A percentile compares a stretch with the other conserved stretches of the same genome.
Conservation (phyloP, 805 yeast species). For the Hanseniaspora occidentalis region DNA sequence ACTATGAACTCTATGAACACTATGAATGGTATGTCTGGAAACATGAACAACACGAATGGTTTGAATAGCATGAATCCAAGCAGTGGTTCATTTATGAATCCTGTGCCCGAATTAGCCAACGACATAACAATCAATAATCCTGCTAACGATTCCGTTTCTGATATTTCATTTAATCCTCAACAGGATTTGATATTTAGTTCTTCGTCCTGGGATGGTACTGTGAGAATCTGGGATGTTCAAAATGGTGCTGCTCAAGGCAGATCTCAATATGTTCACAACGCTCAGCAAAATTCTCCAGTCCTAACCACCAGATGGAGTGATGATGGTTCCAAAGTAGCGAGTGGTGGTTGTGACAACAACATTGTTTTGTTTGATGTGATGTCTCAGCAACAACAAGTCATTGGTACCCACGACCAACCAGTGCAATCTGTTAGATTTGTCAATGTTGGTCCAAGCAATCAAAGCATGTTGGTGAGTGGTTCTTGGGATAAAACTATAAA, state of each 20-base stretch:
- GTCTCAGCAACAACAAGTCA: constrained; percentile 68
- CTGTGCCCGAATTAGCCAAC: constrained; percentile 32
- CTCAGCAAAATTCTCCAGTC: constrained; percentile 39
- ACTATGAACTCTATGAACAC: not conserved
- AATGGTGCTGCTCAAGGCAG: constrained; percentile 77
- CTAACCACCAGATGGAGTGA: constrained; percentile 66
- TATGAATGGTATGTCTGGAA: too few relatives aligned
- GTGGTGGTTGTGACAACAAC: constrained; percentile 86
- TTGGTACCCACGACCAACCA: constrained; percentile 78
- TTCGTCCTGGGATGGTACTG: constrained; percentile 92
- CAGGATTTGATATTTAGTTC: constrained; percentile 67
- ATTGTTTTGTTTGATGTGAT: constrained; percentile 75
- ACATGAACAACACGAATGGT: too few relatives aligned
- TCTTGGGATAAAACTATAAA: constrained; percentile 93
- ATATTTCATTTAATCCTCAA: constrained; percentile 73
- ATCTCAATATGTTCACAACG: constrained; percentile 82
- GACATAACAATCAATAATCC: constrained; percentile 64
- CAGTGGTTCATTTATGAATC: not conserved
- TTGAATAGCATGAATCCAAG: not conserved
- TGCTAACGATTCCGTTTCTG: constrained; percentile 86
- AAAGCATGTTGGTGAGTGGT: constrained; percentile 72
- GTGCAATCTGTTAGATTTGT: constrained; percentile 66
- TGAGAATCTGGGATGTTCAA: constrained; percentile 77
- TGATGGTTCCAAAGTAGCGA: constrained; percentile 65
- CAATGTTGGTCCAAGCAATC: constrained; percentile 72